Percentiles rank a stretch among this genome's conserved stretches.
Conservation (phyloP, 176 grass and related monocot genomes). For the Triticum timopheevii region DNA sequence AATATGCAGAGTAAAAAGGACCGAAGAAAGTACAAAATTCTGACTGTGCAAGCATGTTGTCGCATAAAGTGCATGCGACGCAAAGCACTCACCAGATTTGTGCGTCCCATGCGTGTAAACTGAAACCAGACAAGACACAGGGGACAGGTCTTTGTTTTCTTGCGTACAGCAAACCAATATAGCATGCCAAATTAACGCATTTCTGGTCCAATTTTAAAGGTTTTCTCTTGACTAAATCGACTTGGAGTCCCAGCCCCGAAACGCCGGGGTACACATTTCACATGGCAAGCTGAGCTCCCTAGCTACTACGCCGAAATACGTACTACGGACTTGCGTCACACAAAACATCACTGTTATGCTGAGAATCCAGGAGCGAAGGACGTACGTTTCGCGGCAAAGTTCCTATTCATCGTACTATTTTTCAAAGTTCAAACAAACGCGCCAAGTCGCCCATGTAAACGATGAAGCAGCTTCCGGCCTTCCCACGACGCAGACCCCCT, state of each 20-base stretch:
- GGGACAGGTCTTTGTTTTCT: not conserved
- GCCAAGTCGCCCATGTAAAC: conserved; percentile 32
- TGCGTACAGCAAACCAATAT: not conserved
- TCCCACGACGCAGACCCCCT: not conserved
- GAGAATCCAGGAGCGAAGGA: not conserved
- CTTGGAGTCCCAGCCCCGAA: not conserved
- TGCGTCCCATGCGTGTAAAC: not conserved
- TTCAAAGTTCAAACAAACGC: conserved; percentile 13
- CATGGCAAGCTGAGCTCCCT: not conserved
- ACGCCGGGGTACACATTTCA: not conserved
- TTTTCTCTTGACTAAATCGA: not conserved
- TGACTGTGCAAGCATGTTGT: conserved; percentile 12
- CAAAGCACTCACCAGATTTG: not conserved
- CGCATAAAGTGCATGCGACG: not conserved
- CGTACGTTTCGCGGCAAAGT: not conserved
- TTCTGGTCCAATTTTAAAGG: not conserved
- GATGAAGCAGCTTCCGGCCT: conserved; percentile 24
- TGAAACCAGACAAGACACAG: conserved; percentile 13
- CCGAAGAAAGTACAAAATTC: not conserved
- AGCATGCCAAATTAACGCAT: not conserved
- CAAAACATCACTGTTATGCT: not conserved
- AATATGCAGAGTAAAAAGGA: too few relatives aligned
- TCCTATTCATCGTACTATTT: not conserved
- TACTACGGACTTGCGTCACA: not conserved
- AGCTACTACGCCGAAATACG: too few relatives aligned